phyloP scores from a whole-genome alignment of 1,284 basidiomycete genomes.

The Coriolopsis trogii region DNA sequence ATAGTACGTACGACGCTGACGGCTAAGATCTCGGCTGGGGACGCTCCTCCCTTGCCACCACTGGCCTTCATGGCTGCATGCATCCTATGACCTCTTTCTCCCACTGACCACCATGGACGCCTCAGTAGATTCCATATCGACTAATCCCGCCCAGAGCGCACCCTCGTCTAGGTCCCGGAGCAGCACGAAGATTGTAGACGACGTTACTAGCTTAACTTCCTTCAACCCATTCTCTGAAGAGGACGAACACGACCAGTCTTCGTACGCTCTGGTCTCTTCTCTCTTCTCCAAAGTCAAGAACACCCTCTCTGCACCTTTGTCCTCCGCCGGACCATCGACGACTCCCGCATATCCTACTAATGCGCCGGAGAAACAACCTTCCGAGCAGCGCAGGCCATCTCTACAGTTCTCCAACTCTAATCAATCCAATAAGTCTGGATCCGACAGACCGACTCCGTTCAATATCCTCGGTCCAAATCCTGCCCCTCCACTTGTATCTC shows the following conservation, averaged over 20 bases:
- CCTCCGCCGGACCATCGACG: conserved; percentile 47
- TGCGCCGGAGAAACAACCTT: conserved; percentile 31
- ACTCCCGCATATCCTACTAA: conserved; percentile 30
- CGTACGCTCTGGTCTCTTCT: conserved; percentile 77
- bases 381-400: conserved; percentile 61
- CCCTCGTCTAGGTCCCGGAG: conserved; percentile 61
- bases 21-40: background rate
- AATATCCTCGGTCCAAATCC: conserved; percentile 54
- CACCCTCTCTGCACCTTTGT: conserved; percentile 66
- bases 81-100: conserved; percentile 7
- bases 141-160: conserved; percentile 22
- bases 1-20: background rate
- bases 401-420: conserved; percentile 49
- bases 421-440: conserved; percentile 46
- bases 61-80: conserved; percentile 7
- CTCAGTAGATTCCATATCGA: conserved; percentile 15
- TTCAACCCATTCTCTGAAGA: conserved; percentile 88
- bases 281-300: conserved; percentile 79
- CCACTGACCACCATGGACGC: conserved; percentile 15
- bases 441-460: conserved; percentile 62
- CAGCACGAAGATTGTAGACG: conserved; percentile 63
- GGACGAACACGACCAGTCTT: conserved; percentile 83
- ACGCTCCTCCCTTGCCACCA: conserved; percentile 2
- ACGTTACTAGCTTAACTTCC: conserved; percentile 72
- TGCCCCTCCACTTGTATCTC: conserved; percentile 80